These are phyloP conservation scores for Apophysomyces sp. DNA, from an alignment of 371 early-diverging fungal species.

Conservation along the genomic window DNA sequence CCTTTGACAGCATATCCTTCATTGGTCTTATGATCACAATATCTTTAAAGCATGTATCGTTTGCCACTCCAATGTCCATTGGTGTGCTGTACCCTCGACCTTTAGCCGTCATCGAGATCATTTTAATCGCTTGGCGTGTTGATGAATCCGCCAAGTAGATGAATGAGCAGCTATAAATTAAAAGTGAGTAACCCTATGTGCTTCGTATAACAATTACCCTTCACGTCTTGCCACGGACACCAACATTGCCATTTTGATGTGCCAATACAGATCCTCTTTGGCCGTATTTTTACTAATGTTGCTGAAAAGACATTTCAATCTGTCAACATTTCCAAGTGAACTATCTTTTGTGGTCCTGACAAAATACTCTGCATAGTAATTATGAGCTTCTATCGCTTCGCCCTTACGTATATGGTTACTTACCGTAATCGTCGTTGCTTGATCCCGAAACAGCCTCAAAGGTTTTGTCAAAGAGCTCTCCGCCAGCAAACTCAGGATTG, in stretches of 20 bases:
- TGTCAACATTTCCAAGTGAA: neutral
- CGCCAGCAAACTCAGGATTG: conserved; percentile 20
- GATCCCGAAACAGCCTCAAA: conserved; percentile 19
- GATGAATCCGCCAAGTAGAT: conserved; percentile 80
- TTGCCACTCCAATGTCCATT: conserved; percentile 68
- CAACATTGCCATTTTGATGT: conserved; percentile 62
- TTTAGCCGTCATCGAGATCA: conserved; percentile 76
- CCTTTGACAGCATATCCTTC: conserved; percentile 79
- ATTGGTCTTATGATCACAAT: conserved; percentile 74
- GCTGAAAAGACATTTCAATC: conserved; percentile 25
- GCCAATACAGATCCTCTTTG: conserved; percentile 60
- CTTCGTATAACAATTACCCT: conserved; percentile 22
- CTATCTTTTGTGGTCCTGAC: conserved; percentile 14
- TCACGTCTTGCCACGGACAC: conserved; percentile 34
- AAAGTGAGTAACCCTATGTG: neutral
- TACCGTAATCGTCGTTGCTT: conserved; percentile 25
- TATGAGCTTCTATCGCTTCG: too few relatives aligned
- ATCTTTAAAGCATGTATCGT: conserved; percentile 32
- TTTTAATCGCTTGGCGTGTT: conserved; percentile 78
- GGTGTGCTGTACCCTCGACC: conserved; percentile 88
- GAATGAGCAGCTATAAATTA: conserved; percentile 51
- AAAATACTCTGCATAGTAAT: conserved; percentile 21
- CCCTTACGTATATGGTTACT: neutral
- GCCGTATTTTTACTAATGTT: conserved; percentile 51
- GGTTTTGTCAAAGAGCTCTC: conserved; percentile 13